A percentile compares a stretch with the other conserved stretches of the same genome.
Evolutionary conservation across 176 grass and related monocot species (phyloP).

Genomic region (Secale cereale): DNA sequence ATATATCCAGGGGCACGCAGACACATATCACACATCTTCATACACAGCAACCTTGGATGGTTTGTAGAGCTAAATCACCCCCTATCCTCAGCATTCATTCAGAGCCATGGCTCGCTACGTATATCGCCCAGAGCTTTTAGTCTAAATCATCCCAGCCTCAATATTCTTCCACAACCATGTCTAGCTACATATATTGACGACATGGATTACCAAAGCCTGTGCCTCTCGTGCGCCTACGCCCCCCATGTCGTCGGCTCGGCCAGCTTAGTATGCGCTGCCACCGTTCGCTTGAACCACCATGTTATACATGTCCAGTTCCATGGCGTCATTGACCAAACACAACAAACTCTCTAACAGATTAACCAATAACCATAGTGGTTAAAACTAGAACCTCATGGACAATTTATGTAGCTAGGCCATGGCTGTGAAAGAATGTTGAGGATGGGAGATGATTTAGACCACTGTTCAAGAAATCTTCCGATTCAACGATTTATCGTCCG

Average conservation of each 20-base stretch:
- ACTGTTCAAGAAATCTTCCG: too few species aligned
- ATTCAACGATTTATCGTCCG: too few species aligned
- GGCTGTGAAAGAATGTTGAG: too few species aligned
- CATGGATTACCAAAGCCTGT: conserved; percentile 34
- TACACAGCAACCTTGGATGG: not conserved
- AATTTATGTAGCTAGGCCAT: not conserved
- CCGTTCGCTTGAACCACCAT: not conserved
- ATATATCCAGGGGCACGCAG: not conserved
- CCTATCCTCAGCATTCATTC: not conserved
- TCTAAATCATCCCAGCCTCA: too few species aligned
- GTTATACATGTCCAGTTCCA: not conserved
- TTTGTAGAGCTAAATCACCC: not conserved
- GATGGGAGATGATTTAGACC: too few species aligned
- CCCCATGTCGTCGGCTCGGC: not conserved
- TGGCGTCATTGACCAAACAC: not conserved
- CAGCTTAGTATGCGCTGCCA: not conserved
- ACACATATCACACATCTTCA: not conserved
- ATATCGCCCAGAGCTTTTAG: not conserved
- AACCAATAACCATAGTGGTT: too few species aligned
- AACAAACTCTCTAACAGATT: too few species aligned
- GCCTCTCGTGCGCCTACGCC: conserved; percentile 10
- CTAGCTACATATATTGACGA: not conserved
- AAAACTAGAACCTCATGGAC: too few species aligned
- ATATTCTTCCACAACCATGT: too few species aligned
- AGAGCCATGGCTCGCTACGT: not conserved